phyloP scores from a whole-genome alignment of 2,329 filamentous ascomycete genomes.

The Penicillium verrucosum region DNA sequence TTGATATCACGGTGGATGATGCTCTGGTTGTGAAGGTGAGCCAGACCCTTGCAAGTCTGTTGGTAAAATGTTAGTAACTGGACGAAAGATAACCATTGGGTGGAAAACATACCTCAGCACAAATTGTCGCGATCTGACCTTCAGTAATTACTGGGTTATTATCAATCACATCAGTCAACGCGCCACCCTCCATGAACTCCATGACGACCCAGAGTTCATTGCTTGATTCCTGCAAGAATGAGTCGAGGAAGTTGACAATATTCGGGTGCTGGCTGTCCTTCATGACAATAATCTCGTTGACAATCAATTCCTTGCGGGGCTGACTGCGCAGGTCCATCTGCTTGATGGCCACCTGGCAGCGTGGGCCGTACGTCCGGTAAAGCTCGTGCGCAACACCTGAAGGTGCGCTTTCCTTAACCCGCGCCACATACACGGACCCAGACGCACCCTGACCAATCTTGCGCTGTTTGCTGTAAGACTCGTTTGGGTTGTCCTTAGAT shows the following conservation, averaged over 20 bases:
- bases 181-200: constrained; percentile 99
- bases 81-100: neutral
- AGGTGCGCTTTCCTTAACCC: constrained; percentile 83
- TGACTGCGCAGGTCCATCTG: constrained; percentile 99
- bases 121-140: constrained; percentile 97
- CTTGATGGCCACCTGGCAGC: constrained; percentile 95
- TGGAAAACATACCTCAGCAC: constrained; percentile 70
- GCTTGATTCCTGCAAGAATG: constrained; percentile 91
- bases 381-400: constrained; percentile 76
- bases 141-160: constrained; percentile 93
- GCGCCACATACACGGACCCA: constrained; percentile 95
- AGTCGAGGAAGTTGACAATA: constrained; percentile 98
- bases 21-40: constrained; percentile 90
- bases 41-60: constrained; percentile 90
- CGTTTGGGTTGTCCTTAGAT: constrained; percentile 88
- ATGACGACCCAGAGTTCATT: constrained; percentile 99
- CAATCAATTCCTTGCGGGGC: constrained; percentile 94
- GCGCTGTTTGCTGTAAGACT: constrained; percentile 98
- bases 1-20: constrained; percentile 99
- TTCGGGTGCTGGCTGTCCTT: constrained; percentile 98
- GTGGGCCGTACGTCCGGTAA: constrained; percentile 71
- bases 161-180: constrained; percentile 96
- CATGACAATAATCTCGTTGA: constrained; percentile 99
- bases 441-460: constrained; percentile 99
- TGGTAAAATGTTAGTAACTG: constrained; percentile 13